phyloP scores from a whole-genome alignment of 768 basidiomycete species.

The Megacollybia marginata region DNA sequence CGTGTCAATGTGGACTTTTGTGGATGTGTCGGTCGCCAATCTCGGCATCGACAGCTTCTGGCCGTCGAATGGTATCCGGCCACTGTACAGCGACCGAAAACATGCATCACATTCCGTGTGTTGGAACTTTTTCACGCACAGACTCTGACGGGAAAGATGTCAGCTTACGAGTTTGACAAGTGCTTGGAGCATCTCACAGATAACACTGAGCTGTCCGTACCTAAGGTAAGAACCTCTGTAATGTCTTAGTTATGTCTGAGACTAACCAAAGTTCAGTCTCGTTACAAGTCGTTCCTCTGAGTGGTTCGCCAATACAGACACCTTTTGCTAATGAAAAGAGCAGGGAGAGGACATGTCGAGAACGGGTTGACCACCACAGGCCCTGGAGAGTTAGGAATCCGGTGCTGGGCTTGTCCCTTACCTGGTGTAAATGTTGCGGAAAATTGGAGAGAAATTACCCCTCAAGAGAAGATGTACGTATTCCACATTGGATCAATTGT shows the following conservation, averaged over 20 bases:
- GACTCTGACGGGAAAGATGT: conserved; percentile 1
- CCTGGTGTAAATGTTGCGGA: conserved; percentile 6
- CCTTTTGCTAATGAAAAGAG: neutral
- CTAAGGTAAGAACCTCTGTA: neutral
- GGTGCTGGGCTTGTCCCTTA: conserved; percentile 11
- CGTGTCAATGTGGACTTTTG: conserved; percentile 1
- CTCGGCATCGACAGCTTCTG: neutral
- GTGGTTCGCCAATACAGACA: conserved; percentile 1
- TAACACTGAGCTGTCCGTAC: neutral
- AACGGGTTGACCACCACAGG: neutral
- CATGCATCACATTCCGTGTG: neutral
- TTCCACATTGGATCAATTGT: neutral
- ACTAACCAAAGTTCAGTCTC: neutral
- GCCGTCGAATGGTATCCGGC: conserved; percentile 1
- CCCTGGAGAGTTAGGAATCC: conserved; percentile 4
- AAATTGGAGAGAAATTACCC: conserved; percentile 2
- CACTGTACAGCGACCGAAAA: neutral
- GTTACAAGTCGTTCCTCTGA: neutral
- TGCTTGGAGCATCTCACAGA: conserved; percentile 1
- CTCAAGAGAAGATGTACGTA: conserved; percentile 3
- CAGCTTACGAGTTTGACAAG: neutral
- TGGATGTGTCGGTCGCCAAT: neutral
- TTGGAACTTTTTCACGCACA: conserved; percentile 1
- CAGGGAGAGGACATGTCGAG: neutral
- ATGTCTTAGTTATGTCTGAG: neutral